These are phyloP conservation scores for Coccomyxa subellipsoidea DNA, from an alignment of 163 green algal genomes.

Conservation along the genomic window DNA sequence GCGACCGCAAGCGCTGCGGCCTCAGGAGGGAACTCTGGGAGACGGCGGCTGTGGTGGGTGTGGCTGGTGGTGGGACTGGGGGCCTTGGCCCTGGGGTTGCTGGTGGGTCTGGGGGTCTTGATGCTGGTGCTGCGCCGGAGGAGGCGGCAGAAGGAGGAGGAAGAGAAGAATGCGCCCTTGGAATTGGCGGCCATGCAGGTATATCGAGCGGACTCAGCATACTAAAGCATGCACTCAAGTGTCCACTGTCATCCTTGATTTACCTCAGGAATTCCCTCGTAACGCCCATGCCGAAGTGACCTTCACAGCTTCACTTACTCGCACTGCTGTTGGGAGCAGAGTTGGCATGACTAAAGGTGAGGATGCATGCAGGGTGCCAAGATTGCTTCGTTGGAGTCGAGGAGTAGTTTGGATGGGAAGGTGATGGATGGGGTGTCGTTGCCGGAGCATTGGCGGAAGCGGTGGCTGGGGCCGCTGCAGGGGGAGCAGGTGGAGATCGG, in stretches of 20 bases:
- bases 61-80: background rate
- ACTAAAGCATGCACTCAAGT: no score
- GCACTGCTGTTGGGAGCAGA: no score
- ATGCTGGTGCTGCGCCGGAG: background rate
- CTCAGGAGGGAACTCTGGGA: background rate
- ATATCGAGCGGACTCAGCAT: no score
- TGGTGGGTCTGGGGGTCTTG: background rate
- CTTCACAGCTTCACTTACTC: no score
- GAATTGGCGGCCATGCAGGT: background rate
- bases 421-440: background rate
- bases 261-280: no score
- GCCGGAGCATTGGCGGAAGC: conserved; percentile 2
- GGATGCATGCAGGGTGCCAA: background rate
- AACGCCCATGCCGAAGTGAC: no score
- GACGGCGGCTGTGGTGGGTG: background rate
- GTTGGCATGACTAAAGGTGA: background rate
- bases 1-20: background rate
- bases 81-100: background rate
- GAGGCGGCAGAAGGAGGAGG: background rate
- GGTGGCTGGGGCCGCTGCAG: background rate
- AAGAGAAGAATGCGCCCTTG: background rate
- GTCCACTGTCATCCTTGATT: no score
- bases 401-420: background rate
- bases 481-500: conserved; percentile 11
- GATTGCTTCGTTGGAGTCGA: background rate